Conservation (phyloP, 1,139 yeast species). For the Suhomyces taliae region DNA sequence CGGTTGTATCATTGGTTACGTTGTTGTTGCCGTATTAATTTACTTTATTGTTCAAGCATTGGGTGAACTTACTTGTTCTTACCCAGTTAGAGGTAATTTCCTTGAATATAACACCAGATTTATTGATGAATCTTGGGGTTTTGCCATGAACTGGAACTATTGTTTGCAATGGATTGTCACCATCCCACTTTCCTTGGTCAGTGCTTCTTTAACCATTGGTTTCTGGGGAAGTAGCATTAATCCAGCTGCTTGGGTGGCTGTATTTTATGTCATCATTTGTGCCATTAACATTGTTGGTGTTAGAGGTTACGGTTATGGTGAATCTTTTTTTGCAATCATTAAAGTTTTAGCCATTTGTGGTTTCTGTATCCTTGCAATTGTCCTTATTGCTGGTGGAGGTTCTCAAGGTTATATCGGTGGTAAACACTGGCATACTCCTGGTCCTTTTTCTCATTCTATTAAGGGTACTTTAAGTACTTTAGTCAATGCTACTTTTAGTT, state of each 20-base stretch:
- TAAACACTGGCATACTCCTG: constrained; percentile 21
- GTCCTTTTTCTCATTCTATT: constrained; percentile 22
- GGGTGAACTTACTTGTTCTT: constrained; percentile 21
- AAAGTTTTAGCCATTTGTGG: constrained; percentile 24
- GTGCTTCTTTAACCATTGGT: constrained; percentile 23
- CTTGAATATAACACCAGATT: constrained; percentile 23
- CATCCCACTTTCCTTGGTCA: constrained; percentile 24
- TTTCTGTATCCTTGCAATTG: constrained; percentile 22
- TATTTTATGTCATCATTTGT: constrained; percentile 22
- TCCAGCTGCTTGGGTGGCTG: constrained; percentile 23
- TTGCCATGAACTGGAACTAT: constrained; percentile 27
- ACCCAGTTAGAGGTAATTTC: constrained; percentile 24
- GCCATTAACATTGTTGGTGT: constrained; percentile 21
- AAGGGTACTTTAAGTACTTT: constrained; percentile 22
- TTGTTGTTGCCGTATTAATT: constrained; percentile 20
- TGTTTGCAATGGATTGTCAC: constrained; percentile 26
- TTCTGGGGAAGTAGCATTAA: constrained; percentile 22
- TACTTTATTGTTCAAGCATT: constrained; percentile 24
- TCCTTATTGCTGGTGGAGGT: constrained; percentile 21
- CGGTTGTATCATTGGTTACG: constrained; percentile 23
- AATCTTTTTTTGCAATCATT: constrained; percentile 20
- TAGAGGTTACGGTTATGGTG: constrained; percentile 21
- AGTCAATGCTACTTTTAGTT: constrained; percentile 24
- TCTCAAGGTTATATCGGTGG: constrained; percentile 22
- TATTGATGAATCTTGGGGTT: constrained; percentile 26